A percentile compares a stretch with the other conserved stretches of the same genome.
Evolutionary conservation across 345 rosid genomes (phyloP).

Genomic region (Brassica cretica): DNA sequence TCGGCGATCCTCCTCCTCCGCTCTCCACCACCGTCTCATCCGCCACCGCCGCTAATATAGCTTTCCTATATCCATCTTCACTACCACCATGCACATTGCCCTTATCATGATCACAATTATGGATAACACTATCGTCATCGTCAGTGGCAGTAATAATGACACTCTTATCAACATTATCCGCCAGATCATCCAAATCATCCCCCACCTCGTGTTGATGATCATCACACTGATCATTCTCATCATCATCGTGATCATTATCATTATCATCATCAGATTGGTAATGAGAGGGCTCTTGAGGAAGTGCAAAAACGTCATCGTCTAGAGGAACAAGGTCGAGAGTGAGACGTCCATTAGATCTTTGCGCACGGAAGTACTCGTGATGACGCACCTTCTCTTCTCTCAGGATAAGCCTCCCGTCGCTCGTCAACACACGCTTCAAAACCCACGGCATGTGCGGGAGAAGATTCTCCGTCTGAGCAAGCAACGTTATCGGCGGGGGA

Average conservation of each 20-base stretch:
- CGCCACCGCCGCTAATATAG: slow-evolving; percentile 15
- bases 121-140: slow-evolving; percentile 12
- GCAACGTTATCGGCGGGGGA: slow-evolving; percentile 71
- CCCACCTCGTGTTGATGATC: neutral
- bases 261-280: slow-evolving; percentile 19
- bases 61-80: slow-evolving; percentile 35
- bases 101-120: slow-evolving; percentile 15
- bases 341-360: slow-evolving; percentile 70
- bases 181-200: slow-evolving; percentile 25
- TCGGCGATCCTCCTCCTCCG: slow-evolving; percentile 43
- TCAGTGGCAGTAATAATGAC: neutral
- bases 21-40: slow-evolving; percentile 29
- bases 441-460: slow-evolving; percentile 66
- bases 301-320: slow-evolving; percentile 36
- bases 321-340: slow-evolving; percentile 64
- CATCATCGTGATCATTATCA: slow-evolving; percentile 4
- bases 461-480: slow-evolving; percentile 57
- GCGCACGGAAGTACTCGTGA: slow-evolving; percentile 66
- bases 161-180: slow-evolving; percentile 10
- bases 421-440: slow-evolving; percentile 53
- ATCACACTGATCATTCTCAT: slow-evolving; percentile 3
- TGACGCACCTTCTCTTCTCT: slow-evolving; percentile 61
- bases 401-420: slow-evolving; percentile 70
- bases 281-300: slow-evolving; percentile 28
- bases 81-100: slow-evolving; percentile 33